Conservation (phyloP, 495 filamentous ascomycete genomes). For the Tuber aestivum region DNA sequence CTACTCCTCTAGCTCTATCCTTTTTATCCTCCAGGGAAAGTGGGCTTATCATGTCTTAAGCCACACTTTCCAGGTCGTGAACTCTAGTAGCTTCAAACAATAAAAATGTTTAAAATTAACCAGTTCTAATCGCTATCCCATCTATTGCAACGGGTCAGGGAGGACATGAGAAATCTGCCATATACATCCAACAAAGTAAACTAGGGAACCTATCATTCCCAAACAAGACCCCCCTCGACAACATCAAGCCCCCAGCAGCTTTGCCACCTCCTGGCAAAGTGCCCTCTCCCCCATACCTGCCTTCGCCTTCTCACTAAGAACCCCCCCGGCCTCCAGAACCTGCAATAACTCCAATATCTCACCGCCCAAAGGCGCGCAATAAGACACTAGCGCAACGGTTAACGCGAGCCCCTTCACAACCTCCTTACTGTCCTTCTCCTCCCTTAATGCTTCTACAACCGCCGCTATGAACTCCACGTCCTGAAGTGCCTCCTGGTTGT, state of each 20-base stretch:
- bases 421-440: conserved; percentile 62
- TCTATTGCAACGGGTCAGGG: background rate
- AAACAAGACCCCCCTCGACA: background rate
- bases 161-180: background rate
- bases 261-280: conserved; percentile 33
- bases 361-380: conserved; percentile 60
- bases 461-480: conserved; percentile 68
- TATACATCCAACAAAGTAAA: background rate
- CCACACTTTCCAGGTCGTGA: background rate
- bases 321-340: conserved; percentile 23
- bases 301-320: conserved; percentile 20
- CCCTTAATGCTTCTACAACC: conserved; percentile 65
- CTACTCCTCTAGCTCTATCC: background rate
- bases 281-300: conserved; percentile 23
- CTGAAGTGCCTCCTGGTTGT: conserved; percentile 58
- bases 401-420: conserved; percentile 65
- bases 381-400: conserved; percentile 67
- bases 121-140: background rate
- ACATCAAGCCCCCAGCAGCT: conserved; percentile 17
- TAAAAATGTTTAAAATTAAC: background rate
- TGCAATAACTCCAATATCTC: conserved; percentile 56
- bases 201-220: background rate
- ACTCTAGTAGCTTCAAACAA: background rate
- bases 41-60: background rate
- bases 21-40: background rate